These are phyloP conservation scores for Phytophthora capsici DNA, from an alignment of 352 stramenopile species.

Conservation along the genomic window DNA sequence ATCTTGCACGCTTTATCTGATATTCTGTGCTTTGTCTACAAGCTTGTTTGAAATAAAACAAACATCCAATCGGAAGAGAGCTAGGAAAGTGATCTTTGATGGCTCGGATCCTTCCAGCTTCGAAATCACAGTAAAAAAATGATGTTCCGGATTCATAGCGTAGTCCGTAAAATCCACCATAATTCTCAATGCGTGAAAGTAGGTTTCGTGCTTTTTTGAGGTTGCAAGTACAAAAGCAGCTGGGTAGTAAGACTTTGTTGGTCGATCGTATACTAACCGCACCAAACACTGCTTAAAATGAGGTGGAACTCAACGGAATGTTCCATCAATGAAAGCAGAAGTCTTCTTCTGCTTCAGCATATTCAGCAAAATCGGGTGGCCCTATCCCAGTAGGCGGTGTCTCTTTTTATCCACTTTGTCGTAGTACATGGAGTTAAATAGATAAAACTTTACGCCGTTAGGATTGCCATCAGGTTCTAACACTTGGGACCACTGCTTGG, in stretches of 20 bases:
- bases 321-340: constrained; percentile 5
- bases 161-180: background rate
- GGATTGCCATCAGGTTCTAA: background rate
- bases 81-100: constrained; percentile 19
- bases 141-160: background rate
- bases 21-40: constrained; percentile 14
- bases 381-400: background rate
- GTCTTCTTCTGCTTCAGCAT: constrained; percentile 3
- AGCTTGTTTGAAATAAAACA: constrained; percentile 32
- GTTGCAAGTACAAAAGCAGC: background rate
- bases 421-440: background rate
- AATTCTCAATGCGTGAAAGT: background rate
- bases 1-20: background rate
- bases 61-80: constrained; percentile 3
- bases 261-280: background rate
- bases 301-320: background rate
- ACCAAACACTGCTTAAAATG: constrained; percentile 1
- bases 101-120: constrained; percentile 16
- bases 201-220: background rate
- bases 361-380: background rate
- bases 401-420: background rate
- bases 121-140: constrained; percentile 24
- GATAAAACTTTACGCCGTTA: background rate
- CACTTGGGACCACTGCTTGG: background rate
- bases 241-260: background rate